A percentile compares a stretch with the other conserved stretches of the same genome.
Conservation (phyloP, 805 yeast species). For the Maudiozyma turicensis region DNA sequence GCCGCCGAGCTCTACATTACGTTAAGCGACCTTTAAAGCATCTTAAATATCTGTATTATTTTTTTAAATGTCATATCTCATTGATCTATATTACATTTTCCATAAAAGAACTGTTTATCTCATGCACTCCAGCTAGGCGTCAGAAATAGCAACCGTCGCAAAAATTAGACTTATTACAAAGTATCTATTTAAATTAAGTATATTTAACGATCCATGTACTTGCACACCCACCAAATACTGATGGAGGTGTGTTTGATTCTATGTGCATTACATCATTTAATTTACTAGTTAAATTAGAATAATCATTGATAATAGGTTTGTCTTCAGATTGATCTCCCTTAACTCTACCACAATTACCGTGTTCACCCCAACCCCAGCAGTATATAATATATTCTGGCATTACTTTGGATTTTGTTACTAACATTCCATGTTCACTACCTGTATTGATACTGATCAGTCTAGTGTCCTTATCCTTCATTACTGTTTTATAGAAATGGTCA, state of each 20-base stretch:
- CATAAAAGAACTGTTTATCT: neutral
- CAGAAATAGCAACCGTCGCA: too few relatives aligned
- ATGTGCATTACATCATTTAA: slow-evolving; percentile 11
- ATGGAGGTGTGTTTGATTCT: neutral
- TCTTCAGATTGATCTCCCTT: slow-evolving; percentile 5
- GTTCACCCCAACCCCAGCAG: slow-evolving; percentile 99
- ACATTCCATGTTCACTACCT: slow-evolving; percentile 86
- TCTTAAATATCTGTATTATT: too few relatives aligned
- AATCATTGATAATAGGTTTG: slow-evolving; percentile 12
- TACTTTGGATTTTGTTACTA: slow-evolving; percentile 12
- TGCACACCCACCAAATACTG: slow-evolving; percentile 56
- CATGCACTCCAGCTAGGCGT: too few relatives aligned
- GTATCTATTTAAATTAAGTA: neutral
- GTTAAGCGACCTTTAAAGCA: too few relatives aligned
- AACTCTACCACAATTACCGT: slow-evolving; percentile 76
- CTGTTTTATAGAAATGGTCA: neutral
- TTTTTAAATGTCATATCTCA: too few relatives aligned
- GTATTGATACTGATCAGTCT: slow-evolving; percentile 22
- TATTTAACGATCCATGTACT: slow-evolving; percentile 46
- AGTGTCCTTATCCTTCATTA: neutral
- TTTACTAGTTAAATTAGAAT: slow-evolving; percentile 18
- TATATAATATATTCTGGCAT: slow-evolving; percentile 28
- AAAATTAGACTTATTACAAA: neutral
- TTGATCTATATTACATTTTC: too few relatives aligned
- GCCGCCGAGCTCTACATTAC: too few relatives aligned